These are phyloP conservation scores for Acanthamoeba divionensis DNA, from an alignment of 208 protist genomes.

Conservation along the genomic window DNA sequence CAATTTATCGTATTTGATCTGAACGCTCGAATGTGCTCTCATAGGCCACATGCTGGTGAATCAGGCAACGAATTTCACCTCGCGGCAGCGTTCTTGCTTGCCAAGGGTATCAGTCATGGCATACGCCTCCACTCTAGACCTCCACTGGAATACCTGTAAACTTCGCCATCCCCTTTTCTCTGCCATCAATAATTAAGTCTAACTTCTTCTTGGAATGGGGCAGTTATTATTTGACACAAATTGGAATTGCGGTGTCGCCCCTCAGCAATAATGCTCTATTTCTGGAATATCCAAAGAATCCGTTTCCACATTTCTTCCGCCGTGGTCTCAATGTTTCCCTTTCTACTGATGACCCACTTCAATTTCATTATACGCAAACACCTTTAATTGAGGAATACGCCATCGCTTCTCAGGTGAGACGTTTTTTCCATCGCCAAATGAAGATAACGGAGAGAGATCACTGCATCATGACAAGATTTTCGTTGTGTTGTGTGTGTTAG, in stretches of 20 bases:
- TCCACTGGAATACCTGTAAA: constrained; percentile 95
- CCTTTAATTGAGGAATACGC: constrained; percentile 98
- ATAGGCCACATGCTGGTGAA: constrained; percentile 97
- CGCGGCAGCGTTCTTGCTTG: constrained; percentile 90
- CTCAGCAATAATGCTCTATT: constrained; percentile 98
- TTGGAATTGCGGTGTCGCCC: constrained; percentile 97
- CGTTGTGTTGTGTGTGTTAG: constrained; percentile 3
- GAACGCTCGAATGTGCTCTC: constrained; percentile 82
- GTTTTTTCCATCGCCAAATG: constrained; percentile 16
- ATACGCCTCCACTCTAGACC: constrained; percentile 92
- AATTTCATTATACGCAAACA: constrained; percentile 97
- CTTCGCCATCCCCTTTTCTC: background rate
- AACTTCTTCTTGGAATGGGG: background rate
- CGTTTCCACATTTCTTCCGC: constrained; percentile 94
- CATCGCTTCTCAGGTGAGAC: constrained; percentile 90
- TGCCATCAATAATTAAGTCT: background rate
- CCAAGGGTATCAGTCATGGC: constrained; percentile 95
- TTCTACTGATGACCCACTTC: constrained; percentile 95
- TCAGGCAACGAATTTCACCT: constrained; percentile 89
- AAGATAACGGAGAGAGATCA: background rate
- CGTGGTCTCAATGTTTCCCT: constrained; percentile 95
- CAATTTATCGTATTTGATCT: background rate
- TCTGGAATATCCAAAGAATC: constrained; percentile 94
- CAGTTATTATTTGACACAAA: constrained; percentile 94
- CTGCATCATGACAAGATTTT: background rate